Evolutionary conservation across 768 basidiomycete species (phyloP).

Genomic region (Cystobasidium ongulense): DNA sequence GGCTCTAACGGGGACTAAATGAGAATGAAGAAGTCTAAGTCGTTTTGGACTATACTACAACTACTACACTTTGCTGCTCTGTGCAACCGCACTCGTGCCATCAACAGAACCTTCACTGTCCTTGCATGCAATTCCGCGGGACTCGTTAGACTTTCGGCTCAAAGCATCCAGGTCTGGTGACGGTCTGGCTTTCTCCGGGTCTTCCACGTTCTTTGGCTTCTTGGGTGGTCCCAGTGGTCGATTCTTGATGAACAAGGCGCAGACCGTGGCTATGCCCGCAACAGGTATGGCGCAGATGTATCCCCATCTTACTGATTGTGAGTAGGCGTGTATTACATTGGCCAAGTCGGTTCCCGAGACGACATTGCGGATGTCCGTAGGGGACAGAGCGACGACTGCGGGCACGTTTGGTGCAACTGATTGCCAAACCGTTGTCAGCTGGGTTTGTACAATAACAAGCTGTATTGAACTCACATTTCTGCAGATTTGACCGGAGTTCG

Average conservation of each 20-base stretch:
- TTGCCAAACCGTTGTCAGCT: background rate
- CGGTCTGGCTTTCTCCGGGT: background rate
- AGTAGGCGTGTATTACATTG: background rate
- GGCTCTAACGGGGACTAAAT: no score
- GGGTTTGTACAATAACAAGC: background rate
- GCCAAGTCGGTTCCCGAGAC: conserved; percentile 4
- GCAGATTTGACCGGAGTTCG: conserved; percentile 3
- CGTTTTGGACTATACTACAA: background rate
- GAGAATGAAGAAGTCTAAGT: background rate
- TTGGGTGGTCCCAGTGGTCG: conserved; percentile 18
- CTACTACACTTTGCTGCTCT: background rate
- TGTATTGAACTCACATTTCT: background rate
- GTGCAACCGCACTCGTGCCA: background rate
- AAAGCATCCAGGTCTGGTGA: background rate
- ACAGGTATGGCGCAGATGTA: conserved; percentile 14
- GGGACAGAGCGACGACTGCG: background rate
- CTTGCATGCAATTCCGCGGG: background rate
- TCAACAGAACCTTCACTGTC: background rate
- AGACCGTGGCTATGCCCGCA: background rate
- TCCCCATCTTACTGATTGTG: background rate
- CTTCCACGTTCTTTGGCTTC: background rate
- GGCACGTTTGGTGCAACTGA: conserved; percentile 11
- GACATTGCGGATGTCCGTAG: conserved; percentile 7
- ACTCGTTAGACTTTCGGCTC: background rate
- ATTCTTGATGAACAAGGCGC: conserved; percentile 27